Conservation (phyloP, 148 eudicot species). For the Limonium bicolor region DNA sequence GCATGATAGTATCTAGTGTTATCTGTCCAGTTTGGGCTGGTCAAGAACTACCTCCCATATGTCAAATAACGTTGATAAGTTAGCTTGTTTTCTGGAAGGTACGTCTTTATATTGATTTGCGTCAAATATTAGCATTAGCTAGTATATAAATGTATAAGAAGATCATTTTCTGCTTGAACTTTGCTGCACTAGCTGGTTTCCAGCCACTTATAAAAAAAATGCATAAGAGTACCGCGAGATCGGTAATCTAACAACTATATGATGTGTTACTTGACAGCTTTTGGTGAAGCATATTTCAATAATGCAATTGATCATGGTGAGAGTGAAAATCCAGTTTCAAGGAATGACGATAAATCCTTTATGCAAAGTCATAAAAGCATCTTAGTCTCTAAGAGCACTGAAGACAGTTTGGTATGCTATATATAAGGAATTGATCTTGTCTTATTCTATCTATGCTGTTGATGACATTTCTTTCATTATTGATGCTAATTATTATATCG, state of each 20-base stretch:
- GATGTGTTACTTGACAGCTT: too few species aligned
- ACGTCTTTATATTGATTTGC: not conserved
- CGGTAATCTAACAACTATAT: too few species aligned
- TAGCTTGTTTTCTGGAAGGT: constrained; percentile 39
- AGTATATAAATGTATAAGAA: too few species aligned
- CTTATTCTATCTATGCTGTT: not conserved
- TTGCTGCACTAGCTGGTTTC: too few species aligned
- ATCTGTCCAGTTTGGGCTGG: constrained; percentile 51
- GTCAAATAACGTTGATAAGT: constrained; percentile 18
- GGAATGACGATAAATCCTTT: not conserved
- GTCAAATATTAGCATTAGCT: not conserved
- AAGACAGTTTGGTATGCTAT: constrained; percentile 1
- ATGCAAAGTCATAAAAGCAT: constrained; percentile 1
- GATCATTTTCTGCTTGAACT: too few species aligned
- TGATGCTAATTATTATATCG: too few species aligned
- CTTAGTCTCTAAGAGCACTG: not conserved
- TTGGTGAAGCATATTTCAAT: not conserved
- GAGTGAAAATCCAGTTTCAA: not conserved
- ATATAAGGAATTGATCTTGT: not conserved
- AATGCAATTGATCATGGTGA: not conserved
- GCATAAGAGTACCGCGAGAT: too few species aligned
- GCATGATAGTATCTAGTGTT: constrained; percentile 20
- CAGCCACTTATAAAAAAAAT: too few species aligned
- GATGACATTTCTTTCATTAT: too few species aligned
- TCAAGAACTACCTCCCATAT: constrained; percentile 30